A percentile compares a stretch with the other conserved stretches of the same genome.
phyloP scores from a whole-genome alignment of 306 rosid genomes.

The Lablab purpureus region DNA sequence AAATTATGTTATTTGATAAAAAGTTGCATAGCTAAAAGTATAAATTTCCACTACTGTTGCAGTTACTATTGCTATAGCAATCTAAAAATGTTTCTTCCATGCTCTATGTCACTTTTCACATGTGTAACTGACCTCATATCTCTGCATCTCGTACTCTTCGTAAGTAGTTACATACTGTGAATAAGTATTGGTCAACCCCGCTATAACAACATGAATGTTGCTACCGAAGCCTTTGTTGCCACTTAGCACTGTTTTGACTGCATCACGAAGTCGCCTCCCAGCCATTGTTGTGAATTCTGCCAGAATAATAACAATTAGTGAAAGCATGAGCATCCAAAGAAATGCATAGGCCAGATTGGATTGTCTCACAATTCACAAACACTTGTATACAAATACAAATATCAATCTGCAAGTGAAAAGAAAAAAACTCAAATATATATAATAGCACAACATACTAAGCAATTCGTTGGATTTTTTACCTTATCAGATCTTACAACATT shows the following conservation, averaged over 20 bases:
- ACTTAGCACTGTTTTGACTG: slow-evolving; percentile 74
- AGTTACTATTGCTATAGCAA: slow-evolving; percentile 21
- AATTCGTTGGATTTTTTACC: not conserved
- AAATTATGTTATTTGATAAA: slow-evolving; percentile 13
- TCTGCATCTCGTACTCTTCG: slow-evolving; percentile 85
- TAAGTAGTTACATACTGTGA: slow-evolving; percentile 90
- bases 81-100: not conserved
- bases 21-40: not conserved
- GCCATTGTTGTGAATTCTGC: slow-evolving; percentile 98
- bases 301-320: slow-evolving; percentile 32
- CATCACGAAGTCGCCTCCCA: slow-evolving; percentile 98
- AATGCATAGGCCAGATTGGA: slow-evolving; percentile 10
- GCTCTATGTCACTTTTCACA: slow-evolving; percentile 30
- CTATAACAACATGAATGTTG: slow-evolving; percentile 75
- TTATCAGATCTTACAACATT: slow-evolving; percentile 16
- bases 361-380: slow-evolving; percentile 8
- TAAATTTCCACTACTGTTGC: slow-evolving; percentile 7
- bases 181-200: slow-evolving; percentile 94
- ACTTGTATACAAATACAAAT: not conserved
- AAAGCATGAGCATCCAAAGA: slow-evolving; percentile 40
- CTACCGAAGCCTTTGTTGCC: slow-evolving; percentile 52
- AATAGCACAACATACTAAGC: slow-evolving; percentile 6
- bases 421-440: not conserved
- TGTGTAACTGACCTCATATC: slow-evolving; percentile 86
- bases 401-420: not conserved